Evolutionary conservation across 2,329 filamentous ascomycete genomes (phyloP), one percentile per base, ranked within the genome.

Genomic region (Aspergillus clavatus): DNA sequence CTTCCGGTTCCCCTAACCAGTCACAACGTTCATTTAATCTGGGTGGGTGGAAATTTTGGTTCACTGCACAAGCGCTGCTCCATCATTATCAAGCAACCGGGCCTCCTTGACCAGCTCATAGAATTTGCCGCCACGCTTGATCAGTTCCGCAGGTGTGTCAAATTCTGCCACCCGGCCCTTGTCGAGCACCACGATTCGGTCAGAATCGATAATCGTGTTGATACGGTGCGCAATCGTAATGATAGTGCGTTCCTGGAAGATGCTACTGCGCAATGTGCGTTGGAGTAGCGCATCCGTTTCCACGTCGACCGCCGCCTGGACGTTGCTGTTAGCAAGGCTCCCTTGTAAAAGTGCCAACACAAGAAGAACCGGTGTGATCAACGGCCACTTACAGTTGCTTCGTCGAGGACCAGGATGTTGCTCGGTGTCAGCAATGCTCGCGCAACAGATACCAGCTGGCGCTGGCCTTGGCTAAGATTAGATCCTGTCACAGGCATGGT

Each of bases 171-270:
- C 90, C 59, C 83, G 81, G 35, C 93, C 93, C 68, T 86, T 86
- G 63, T 97, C 89, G 5, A 98, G 80, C 40, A 98, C 93, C 27
- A 98, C 84, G 51, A 98, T 93, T 40, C 90, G 82, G 71, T 98
- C 91, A 50, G 79, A 82, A 60, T 85, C 82, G 11, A 98, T 78
- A 59, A 98, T 97, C 8, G 93, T 98, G 72, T 97, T 97, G 73
- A 98, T 95, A 44, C 93, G 84, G 73, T 98, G 93, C 21, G 93
- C 93, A 60, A 98, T 95, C 1, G 93, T 98, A 68, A 98, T 95
- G 68, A 98, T 97, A 28, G 93, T 98, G 43, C 89, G 83, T 69
- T 96, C 89, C 50, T 84, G 79, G 72, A 98, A 98, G 66, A 82
- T 76, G 57, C 70, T 78, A 61, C 77, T 81, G 45, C 81, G 75